Conservation (phyloP, 2,329 filamentous ascomycete species). For the Botrytis medusae region DNA sequence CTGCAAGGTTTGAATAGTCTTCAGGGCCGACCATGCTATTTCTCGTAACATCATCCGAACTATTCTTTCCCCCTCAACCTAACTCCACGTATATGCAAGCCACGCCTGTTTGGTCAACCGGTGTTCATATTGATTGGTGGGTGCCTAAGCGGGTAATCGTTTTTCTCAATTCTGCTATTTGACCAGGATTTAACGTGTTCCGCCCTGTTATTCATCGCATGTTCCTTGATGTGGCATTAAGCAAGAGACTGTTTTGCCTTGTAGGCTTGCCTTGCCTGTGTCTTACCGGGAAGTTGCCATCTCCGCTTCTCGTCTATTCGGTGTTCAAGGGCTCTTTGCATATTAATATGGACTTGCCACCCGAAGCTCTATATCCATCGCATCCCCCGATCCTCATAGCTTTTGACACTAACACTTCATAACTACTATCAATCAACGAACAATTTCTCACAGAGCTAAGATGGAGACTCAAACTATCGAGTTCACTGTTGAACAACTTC, state of each 20-base stretch:
- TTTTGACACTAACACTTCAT: slow-evolving; percentile 8
- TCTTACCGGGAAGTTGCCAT: slow-evolving; percentile 20
- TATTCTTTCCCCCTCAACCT: slow-evolving; percentile 4
- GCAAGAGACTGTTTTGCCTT: slow-evolving; percentile 20
- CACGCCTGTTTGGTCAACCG: slow-evolving; percentile 20
- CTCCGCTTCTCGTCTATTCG: slow-evolving; percentile 12
- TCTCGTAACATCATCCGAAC: slow-evolving; percentile 18
- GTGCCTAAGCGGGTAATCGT: slow-evolving; percentile 14
- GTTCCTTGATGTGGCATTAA: slow-evolving; percentile 11
- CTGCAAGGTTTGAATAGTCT: slow-evolving; percentile 20
- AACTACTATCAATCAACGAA: neutral
- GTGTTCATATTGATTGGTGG: slow-evolving; percentile 18
- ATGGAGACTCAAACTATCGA: slow-evolving; percentile 23
- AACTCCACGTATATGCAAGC: slow-evolving; percentile 22
- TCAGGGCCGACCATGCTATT: slow-evolving; percentile 11
- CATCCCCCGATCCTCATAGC: neutral
- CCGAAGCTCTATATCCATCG: slow-evolving; percentile 2
- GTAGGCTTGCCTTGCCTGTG: slow-evolving; percentile 17
- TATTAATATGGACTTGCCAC: slow-evolving; percentile 19
- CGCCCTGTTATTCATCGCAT: slow-evolving; percentile 11
- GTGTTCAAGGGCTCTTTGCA: slow-evolving; percentile 5
- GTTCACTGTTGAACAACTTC: slow-evolving; percentile 21
- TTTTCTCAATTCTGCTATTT: slow-evolving; percentile 17
- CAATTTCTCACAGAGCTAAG: neutral
- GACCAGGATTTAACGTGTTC: slow-evolving; percentile 13